These are phyloP conservation scores for Omphalea diandra DNA, from an alignment of 441 rosid genomes.

Conservation along the genomic window DNA sequence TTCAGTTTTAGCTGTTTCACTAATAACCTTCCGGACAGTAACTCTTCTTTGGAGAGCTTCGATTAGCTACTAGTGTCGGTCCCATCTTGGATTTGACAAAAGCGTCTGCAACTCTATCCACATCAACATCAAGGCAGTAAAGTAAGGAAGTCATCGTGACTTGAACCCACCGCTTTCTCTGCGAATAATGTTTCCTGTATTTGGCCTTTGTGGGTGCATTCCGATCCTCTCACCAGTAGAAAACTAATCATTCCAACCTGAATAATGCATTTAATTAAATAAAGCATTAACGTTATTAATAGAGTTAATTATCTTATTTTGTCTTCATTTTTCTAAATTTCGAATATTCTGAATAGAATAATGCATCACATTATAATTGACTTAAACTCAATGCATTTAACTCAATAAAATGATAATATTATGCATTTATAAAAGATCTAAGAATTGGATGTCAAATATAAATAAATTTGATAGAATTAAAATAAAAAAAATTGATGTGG, in stretches of 20 bases:
- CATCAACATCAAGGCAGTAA: slow-evolving; percentile 37
- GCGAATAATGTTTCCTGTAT: slow-evolving; percentile 32
- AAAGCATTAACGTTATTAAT: too few relatives aligned
- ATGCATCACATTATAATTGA: too few relatives aligned
- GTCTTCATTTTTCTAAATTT: too few relatives aligned
- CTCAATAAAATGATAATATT: too few relatives aligned
- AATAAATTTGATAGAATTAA: too few relatives aligned
- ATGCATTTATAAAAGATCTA: too few relatives aligned
- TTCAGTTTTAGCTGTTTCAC: slow-evolving; percentile 34
- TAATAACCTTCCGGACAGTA: slow-evolving; percentile 32
- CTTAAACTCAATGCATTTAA: too few relatives aligned
- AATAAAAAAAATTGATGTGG: too few relatives aligned
- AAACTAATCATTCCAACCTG: slow-evolving; percentile 59
- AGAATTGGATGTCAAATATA: too few relatives aligned
- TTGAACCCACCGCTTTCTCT: slow-evolving; percentile 34
- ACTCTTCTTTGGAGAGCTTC: slow-evolving; percentile 33
- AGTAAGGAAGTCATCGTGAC: slow-evolving; percentile 37
- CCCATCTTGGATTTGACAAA: slow-evolving; percentile 29
- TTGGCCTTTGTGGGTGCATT: slow-evolving; percentile 33
- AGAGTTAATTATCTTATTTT: too few relatives aligned
- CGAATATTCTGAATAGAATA: too few relatives aligned
- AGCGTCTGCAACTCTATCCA: slow-evolving; percentile 37
- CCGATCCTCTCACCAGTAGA: slow-evolving; percentile 40
- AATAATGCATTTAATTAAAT: too few relatives aligned
- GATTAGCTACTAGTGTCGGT: background rate